phyloP scores from a whole-genome alignment of 148 eudicot genomes.

The Spergularia bocconei region DNA sequence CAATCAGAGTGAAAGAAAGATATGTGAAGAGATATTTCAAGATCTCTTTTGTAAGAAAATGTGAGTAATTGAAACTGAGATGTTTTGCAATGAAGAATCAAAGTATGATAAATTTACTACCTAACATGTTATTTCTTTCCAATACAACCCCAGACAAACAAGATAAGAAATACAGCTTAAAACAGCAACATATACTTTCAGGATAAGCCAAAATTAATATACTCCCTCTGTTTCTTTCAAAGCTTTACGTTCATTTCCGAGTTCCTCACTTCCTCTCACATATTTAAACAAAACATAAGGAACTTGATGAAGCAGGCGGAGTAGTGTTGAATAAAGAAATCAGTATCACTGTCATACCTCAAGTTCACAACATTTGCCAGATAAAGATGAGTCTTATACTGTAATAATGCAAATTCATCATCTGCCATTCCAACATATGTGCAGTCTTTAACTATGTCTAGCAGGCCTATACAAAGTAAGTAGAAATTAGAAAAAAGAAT shows the following conservation, averaged over 20 bases:
- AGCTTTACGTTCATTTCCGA: no score
- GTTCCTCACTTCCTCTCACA: no score
- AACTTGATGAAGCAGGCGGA: no score
- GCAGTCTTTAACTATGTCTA: slow-evolving; percentile 82
- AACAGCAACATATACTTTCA: background rate
- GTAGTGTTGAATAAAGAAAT: slow-evolving; percentile 1
- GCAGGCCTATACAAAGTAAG: slow-evolving; percentile 48
- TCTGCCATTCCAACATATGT: slow-evolving; percentile 96
- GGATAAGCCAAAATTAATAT: no score
- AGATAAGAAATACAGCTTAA: slow-evolving; percentile 4
- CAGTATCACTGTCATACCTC: slow-evolving; percentile 47
- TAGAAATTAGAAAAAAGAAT: background rate
- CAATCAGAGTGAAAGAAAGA: background rate
- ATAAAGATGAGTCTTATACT: slow-evolving; percentile 83
- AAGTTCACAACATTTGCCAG: slow-evolving; percentile 88
- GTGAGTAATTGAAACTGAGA: background rate
- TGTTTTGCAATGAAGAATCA: background rate
- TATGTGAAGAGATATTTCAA: background rate
- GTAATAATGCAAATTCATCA: slow-evolving; percentile 81
- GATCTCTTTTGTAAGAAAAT: background rate
- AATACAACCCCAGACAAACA: background rate
- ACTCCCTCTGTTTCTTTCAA: no score
- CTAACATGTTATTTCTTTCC: background rate
- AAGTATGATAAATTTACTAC: background rate
- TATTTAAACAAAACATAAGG: no score